Conservation (phyloP, 2,329 filamentous ascomycete genomes). For the Aspergillus sp. region DNA sequence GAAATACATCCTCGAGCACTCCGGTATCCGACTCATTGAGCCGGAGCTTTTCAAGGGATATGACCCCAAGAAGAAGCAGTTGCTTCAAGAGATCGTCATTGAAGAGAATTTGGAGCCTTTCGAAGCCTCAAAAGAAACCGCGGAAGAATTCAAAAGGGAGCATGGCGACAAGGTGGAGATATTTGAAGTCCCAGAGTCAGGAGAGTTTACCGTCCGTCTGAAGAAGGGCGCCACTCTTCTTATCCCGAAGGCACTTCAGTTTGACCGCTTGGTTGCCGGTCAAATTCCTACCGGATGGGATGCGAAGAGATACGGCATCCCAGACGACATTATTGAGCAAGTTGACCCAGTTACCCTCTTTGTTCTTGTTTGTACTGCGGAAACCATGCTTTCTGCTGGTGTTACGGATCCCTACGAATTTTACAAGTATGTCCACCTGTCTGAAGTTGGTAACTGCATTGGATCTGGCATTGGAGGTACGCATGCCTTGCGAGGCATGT, state of each 20-base stretch:
- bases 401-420: slow-evolving; percentile 99
- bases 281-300: slow-evolving; percentile 98
- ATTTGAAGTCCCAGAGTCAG: slow-evolving; percentile 90
- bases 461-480: slow-evolving; percentile 98
- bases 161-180: slow-evolving; percentile 97
- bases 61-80: slow-evolving; percentile 97
- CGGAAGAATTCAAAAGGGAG: slow-evolving; percentile 94
- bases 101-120: slow-evolving; percentile 97
- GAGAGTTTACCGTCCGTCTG: slow-evolving; percentile 90
- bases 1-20: slow-evolving; percentile 93
- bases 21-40: slow-evolving; percentile 95
- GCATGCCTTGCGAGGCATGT: slow-evolving; percentile 91
- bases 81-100: slow-evolving; percentile 96
- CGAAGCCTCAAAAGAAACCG: slow-evolving; percentile 94
- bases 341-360: slow-evolving; percentile 96
- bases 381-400: slow-evolving; percentile 86
- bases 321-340: slow-evolving; percentile 95
- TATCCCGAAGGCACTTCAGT: slow-evolving; percentile 95
- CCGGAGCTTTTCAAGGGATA: slow-evolving; percentile 96
- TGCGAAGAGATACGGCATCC: slow-evolving; percentile 91
- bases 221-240: slow-evolving; percentile 93
- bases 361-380: slow-evolving; percentile 89
- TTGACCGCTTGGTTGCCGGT: slow-evolving; percentile 94
- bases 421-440: slow-evolving; percentile 99
- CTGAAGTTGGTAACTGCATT: slow-evolving; percentile 96